phyloP scores from a whole-genome alignment of 2,329 filamentous ascomycete species.

The Fusarium mundagurra region DNA sequence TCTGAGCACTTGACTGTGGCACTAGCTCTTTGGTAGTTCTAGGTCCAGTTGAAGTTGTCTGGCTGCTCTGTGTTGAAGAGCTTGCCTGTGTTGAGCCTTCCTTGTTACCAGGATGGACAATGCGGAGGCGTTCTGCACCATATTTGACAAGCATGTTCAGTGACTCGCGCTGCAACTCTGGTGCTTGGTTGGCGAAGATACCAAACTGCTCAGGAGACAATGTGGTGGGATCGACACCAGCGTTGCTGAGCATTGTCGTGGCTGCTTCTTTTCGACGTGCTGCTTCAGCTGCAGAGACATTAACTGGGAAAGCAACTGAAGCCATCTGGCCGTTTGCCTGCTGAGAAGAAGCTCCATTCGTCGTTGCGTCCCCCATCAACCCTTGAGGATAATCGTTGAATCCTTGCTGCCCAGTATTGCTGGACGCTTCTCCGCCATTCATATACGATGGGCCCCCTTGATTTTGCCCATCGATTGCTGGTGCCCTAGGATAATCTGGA shows the following conservation, averaged over 20 bases:
- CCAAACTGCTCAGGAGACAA: conserved; percentile 65
- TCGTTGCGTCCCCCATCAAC: conserved; percentile 16
- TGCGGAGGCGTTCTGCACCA: conserved; percentile 65
- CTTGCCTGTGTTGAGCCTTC: conserved; percentile 44
- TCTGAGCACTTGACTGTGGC: conserved; percentile 35
- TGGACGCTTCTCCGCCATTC: conserved; percentile 7
- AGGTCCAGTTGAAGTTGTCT: conserved; percentile 37
- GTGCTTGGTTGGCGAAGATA: conserved; percentile 69
- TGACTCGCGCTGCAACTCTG: conserved; percentile 63
- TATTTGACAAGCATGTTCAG: conserved; percentile 66
- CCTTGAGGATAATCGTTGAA: conserved; percentile 31
- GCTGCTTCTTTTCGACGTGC: conserved; percentile 61
- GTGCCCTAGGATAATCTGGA: conserved; percentile 20
- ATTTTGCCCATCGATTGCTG: conserved; percentile 6
- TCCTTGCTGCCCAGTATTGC: background rate
- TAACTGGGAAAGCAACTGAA: conserved; percentile 43
- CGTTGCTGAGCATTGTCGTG: conserved; percentile 56
- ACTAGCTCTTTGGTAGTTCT: conserved; percentile 48
- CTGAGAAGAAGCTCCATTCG: conserved; percentile 15
- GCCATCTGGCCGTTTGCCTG: conserved; percentile 19
- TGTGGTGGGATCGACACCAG: conserved; percentile 61
- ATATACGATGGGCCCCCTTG: conserved; percentile 11
- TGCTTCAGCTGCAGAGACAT: conserved; percentile 57
- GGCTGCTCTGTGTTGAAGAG: conserved; percentile 36
- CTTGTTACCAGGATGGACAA: conserved; percentile 62